Evolutionary conservation across 192 early-diverging fungal species (phyloP), one percentile per base, ranked within the genome.

Genomic region (Backusella morwellensis): DNA sequence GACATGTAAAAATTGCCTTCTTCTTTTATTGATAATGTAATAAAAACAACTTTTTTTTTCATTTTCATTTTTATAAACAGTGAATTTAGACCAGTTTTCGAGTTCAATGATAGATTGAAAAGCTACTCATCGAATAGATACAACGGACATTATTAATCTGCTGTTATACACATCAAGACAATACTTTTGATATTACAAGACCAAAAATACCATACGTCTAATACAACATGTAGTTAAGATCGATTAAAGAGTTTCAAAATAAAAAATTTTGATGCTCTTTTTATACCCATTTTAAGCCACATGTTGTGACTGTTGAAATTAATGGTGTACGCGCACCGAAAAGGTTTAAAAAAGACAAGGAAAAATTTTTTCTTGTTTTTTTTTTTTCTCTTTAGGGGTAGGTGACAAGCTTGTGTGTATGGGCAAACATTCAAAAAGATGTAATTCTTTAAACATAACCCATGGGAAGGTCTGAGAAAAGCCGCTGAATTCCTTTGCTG

Each of bases 391-490:
- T 73, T 66, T 44, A 73, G 70, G 70, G 59, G 66, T 44, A 79
- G 77, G 77, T 74, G 66, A 40, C 67, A 79, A 79, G 77, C 77
- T 74, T 73, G 74, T 70, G 77, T 74, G 42, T 74, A 79, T 67
- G 77, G 77, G 77, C 67, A 79, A 79, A 79, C 77, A 79, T 68
- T 70, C 77, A 66, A 79, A 68, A 74, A 73, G 77, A 79, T 32
- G 23, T 79, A 66, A 52, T 79, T 79, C 77, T 73, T 74, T 67
- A 63, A 56, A 38, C 23, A 74, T 70, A 70, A 71, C 77, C 77
- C 77, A 68, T 79, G 77, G 77, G 77, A 79, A 79, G 77, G 77
- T 79, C 77, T 79, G 77, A 79, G 77, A 36, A 79, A 79, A 79
- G 52, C 77, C 77, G 50, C 72, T 77, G 66, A 79, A 79, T 73